Percentiles rank a stretch among this genome's conserved stretches.
Conservation (phyloP, 2,329 filamentous ascomycete species). For the Epichloe gansuensis region DNA sequence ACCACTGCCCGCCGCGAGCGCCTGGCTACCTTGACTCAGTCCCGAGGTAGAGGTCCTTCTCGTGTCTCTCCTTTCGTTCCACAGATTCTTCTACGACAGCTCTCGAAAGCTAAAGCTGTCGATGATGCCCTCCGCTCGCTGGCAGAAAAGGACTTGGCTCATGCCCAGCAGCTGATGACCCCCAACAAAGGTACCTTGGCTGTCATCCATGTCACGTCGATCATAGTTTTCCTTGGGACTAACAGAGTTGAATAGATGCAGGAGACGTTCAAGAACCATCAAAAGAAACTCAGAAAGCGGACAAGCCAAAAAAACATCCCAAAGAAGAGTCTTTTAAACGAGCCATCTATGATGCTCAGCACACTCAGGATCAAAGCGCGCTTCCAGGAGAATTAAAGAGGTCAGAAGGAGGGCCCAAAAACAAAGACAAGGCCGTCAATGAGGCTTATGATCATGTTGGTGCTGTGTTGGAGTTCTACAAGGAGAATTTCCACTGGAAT, state of each 20-base stretch:
- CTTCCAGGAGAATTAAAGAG: conserved; percentile 32
- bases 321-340: conserved; percentile 23
- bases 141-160: conserved; percentile 27
- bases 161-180: conserved; percentile 20
- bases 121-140: conserved; percentile 24
- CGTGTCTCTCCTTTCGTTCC: conserved; percentile 24
- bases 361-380: conserved; percentile 20
- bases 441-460: conserved; percentile 38
- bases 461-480: conserved; percentile 36
- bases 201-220: neutral
- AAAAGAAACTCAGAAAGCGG: neutral
- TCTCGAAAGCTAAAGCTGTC: conserved; percentile 24
- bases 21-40: conserved; percentile 21
- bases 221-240: neutral
- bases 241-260: neutral
- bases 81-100: conserved; percentile 23
- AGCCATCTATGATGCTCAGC: conserved; percentile 31
- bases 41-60: conserved; percentile 10
- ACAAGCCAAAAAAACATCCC: conserved; percentile 6
- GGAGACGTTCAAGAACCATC: neutral
- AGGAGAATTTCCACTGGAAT: conserved; percentile 34
- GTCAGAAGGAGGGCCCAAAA: conserved; percentile 27
- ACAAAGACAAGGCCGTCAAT: conserved; percentile 31
- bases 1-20: conserved; percentile 20
- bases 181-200: conserved; percentile 9